phyloP scores from a whole-genome alignment of 192 early-diverging fungal genomes.

The Fimicolochytrium jonesii region DNA sequence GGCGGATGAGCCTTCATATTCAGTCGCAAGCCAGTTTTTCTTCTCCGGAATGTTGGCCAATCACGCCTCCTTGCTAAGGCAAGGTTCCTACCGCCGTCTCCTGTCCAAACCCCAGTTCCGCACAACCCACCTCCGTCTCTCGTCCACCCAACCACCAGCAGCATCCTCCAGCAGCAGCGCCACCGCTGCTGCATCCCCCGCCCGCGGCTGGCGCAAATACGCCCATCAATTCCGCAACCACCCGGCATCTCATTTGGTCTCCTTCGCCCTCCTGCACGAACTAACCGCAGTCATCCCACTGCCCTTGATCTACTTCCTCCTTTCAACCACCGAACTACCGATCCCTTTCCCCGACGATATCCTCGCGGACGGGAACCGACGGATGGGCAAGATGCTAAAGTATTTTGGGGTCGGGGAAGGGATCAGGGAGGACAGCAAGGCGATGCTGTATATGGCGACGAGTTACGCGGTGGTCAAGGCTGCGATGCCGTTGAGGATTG shows the following conservation, averaged over 20 bases:
- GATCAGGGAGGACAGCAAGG: slow-evolving; percentile 28
- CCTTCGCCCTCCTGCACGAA: slow-evolving; percentile 85
- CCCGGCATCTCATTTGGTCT: slow-evolving; percentile 41
- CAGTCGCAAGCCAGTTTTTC: too few species aligned
- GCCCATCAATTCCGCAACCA: slow-evolving; percentile 7
- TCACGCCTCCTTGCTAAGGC: too few species aligned
- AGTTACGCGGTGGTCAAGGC: slow-evolving; percentile 81
- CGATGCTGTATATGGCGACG: slow-evolving; percentile 70
- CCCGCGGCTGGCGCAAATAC: slow-evolving; percentile 12
- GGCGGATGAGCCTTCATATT: too few species aligned
- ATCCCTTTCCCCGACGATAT: slow-evolving; percentile 65
- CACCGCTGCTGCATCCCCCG: not conserved
- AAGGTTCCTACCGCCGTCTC: too few species aligned
- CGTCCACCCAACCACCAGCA: too few species aligned
- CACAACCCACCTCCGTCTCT: too few species aligned
- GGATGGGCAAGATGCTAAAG: slow-evolving; percentile 49
- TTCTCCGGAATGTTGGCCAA: too few species aligned
- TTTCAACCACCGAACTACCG: slow-evolving; percentile 49
- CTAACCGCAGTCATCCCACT: slow-evolving; percentile 81
- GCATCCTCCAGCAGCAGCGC: not conserved
- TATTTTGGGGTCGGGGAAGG: slow-evolving; percentile 47
- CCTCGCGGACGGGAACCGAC: slow-evolving; percentile 38
- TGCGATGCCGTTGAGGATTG: slow-evolving; percentile 64
- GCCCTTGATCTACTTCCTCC: slow-evolving; percentile 64
- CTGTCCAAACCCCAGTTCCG: too few species aligned